Base-by-base conservation (phyloP, 495 filamentous ascomycete genomes). In the Talaromyces trachyspermus region DNA sequence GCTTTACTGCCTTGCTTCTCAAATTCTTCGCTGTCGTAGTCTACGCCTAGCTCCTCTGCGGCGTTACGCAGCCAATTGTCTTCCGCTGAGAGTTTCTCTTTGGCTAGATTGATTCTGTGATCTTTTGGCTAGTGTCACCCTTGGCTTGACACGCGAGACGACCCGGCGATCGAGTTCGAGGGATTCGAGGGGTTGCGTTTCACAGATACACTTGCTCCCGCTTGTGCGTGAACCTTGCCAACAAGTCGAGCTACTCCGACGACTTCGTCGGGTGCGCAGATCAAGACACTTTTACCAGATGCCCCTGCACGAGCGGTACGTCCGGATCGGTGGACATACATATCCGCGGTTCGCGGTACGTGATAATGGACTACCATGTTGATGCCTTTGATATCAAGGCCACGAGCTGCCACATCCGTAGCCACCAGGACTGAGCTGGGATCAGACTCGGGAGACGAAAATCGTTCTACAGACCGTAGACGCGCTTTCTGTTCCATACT, bases 401-500 rank as follows among this genome's bases (percentile, higher is more conserved):
- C 92, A 50, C 92, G 81, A n/a, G 94, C 91, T 1, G 92, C 94
- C 35, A 97, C 90, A 59, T 98, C 92, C 2, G 92, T 97, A 1
- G 94, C 91, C 9, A 98, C 76, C 2, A 98, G 78, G 43, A 96
- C 86, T 3, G 84, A 80, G 43, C 77, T 70, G 10, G 68, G 59
- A 18, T 79, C 65, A 12, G 78, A 66, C 9, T 66, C 66, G 10
- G 76, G 66, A 17, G 79, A 76, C 3, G 87, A 88, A 66, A 97
- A 97, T 18, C 87, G 84, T 58, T 98, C 92, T 7, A 98, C 73
- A 11, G 88, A 91, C 36, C 92, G 83, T 15, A 98, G 73, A 22
- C 92, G 88, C n/a, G 92, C 89, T 62, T 97, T 97, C 65, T 97
- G 94, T 5, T 82, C 75, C 92, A 98, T 97, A 52, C 85, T 83